A percentile compares a stretch with the other conserved stretches of the same genome.
These are phyloP conservation scores for Polyporus tsugae DNA, from an alignment of 1,284 basidiomycete genomes.

Conservation along the genomic window DNA sequence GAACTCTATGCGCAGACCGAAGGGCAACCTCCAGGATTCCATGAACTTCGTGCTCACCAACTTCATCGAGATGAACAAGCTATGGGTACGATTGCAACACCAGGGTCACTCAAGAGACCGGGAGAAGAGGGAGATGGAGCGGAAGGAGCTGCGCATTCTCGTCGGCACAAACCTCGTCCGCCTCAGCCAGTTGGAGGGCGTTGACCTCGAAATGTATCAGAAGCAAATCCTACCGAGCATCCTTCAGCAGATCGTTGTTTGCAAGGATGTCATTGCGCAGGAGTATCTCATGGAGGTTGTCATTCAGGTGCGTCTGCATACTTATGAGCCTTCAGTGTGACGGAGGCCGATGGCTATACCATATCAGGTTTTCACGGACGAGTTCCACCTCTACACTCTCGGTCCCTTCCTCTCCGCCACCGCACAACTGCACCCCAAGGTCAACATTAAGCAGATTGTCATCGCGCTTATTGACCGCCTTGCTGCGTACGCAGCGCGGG, in stretches of 20 bases:
- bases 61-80: constrained; percentile 99
- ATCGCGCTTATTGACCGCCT: constrained; percentile 96
- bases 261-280: constrained; percentile 96
- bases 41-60: constrained; percentile 95
- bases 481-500: constrained; percentile 91
- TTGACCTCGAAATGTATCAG: constrained; percentile 91
- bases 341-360: constrained; percentile 1
- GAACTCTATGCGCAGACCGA: constrained; percentile 60
- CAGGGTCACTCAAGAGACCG: constrained; percentile 95
- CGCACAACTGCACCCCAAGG: constrained; percentile 93
- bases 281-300: constrained; percentile 99
- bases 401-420: constrained; percentile 94
- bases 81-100: constrained; percentile 97
- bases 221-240: constrained; percentile 86
- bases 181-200: constrained; percentile 91
- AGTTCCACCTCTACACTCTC: constrained; percentile 93
- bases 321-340: not conserved
- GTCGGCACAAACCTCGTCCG: constrained; percentile 97
- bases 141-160: constrained; percentile 90
- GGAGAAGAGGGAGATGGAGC: constrained; percentile 94
- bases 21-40: constrained; percentile 91
- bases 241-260: constrained; percentile 94
- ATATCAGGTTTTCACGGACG: constrained; percentile 90
- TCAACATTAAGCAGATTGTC: constrained; percentile 97
- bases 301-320: constrained; percentile 73